Evolutionary conservation across 75 land plant genomes (phyloP), one percentile per base, ranked within the genome.

Genomic region (Isoetes taiwanensis): DNA sequence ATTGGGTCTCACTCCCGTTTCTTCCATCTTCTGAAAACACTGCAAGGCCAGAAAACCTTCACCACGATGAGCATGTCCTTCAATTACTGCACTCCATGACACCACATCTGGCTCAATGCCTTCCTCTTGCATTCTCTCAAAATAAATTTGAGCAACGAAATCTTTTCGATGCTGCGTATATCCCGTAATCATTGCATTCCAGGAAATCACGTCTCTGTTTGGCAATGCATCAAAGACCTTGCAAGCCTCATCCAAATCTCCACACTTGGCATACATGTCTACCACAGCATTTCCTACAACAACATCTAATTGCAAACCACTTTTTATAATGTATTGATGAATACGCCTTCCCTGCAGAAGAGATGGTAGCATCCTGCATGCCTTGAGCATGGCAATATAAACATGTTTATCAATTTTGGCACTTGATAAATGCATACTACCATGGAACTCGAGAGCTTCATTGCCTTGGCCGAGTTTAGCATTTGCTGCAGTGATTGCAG

Each of bases 51-150:
- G 55, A 32, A 58, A 55, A 32, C 43, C 38, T 27, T 65, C 43
- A 24, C 72, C 70, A 41, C 30, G 42, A 1, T 61, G 54, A 11
- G 59, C 63, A 63, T 63, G 72, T 17, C 31, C 77, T 11, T 72
- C 43, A 27, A 82, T 54, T 68, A 82, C 72, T n/a, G 77, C 68
- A 16, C 74, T 75, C 71, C 74, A 80, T 10, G 79, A 68, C 0
- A 79, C 72, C 28, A 70, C 70, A 56, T 79, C 82, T 37, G 52
- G 72, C 30, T 43, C 68, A 0, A 9, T 29, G 4, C 60, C 67
- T 4, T 43, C 17, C 25, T 25, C 12, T 12, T 11, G 2, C 57
- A 71, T 64, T 10, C 27, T 31, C 34, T 30, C n/a, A n/a, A 59
- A 52, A 20, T 50, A 37, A 2, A 3, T 23, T 0, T 64, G 19